These are phyloP conservation scores for Takakia lepidozioides DNA, from an alignment of 225 moss, liverwort and hornwort species.

Conservation along the genomic window DNA sequence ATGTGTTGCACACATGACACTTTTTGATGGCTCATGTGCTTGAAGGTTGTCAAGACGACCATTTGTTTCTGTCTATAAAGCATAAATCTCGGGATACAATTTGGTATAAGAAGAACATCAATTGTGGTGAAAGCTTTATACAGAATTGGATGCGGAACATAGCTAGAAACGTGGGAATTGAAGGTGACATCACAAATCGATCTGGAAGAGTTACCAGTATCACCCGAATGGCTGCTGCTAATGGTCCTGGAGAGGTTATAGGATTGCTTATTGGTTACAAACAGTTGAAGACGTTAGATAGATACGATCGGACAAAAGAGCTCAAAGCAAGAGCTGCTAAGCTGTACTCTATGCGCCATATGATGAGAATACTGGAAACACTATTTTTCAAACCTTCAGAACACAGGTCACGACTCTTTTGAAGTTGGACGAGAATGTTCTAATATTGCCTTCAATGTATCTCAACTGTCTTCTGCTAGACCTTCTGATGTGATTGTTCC, in stretches of 20 bases:
- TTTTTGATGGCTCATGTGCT: background rate
- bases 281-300: background rate
- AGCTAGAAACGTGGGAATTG: background rate
- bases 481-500: no score
- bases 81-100: background rate
- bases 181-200: background rate
- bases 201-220: background rate
- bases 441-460: no score
- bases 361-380: background rate
- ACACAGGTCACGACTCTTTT: no score
- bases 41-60: no score
- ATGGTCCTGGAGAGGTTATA: background rate
- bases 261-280: background rate
- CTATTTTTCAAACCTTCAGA: no score
- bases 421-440: no score
- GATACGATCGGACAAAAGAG: background rate
- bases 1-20: background rate
- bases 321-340: background rate
- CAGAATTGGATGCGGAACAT: background rate
- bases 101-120: background rate
- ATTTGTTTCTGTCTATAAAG: background rate
- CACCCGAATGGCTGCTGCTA: background rate
- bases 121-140: background rate
- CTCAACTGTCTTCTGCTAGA: no score
- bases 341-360: background rate